Base-by-base conservation (phyloP, 495 filamentous ascomycete genomes). In the Pseudomonodictys pantanalensis region DNA sequence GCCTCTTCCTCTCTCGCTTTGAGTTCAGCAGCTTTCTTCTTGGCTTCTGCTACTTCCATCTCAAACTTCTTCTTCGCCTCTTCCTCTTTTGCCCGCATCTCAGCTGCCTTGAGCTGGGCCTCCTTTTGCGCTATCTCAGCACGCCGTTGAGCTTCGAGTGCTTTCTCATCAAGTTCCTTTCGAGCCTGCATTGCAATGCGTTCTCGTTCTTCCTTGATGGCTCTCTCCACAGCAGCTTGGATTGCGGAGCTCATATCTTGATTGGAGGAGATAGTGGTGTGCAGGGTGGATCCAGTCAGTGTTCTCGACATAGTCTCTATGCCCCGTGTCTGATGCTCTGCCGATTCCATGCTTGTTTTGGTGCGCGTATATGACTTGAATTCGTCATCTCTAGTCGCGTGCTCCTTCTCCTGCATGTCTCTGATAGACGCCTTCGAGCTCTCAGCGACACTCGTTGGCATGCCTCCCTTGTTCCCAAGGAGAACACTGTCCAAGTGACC, bases 51-150 rank as follows among this genome's bases (percentile, higher is more conserved):
- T 44, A 18, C 41, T 23, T n/a, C 41, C 20, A n/a, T 44, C 20
- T 44, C 52, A 23, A 56, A 57, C 7, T 51, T 56, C 30, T 48
- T 67, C 45, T 39, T 64, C 22, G 22, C 58, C n/a, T 52, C 38
- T 33, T 25, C 52, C 15, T 43, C 50, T 24, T 17, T 56, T 22
- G 28, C 48, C 45, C 48, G 33, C 48, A 6, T 52, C 17, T 20
- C 25, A 12, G 3, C 24, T 22, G 17, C 8, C 28, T 50, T 7
- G 12, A 9, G 41, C 20, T 44, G 7, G 7, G 41, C 17, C 7
- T 18, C 8, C 20, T 9, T 44, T 8, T 44, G 41, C 20, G 6
- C 41, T 44, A 9, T 8, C 17, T 9, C 41, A 44, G 17, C 8
- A 44, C 41, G 12, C 8, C 17, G 15, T 17, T 23, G 6, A 7